A percentile compares a stretch with the other conserved stretches of the same genome.
phyloP scores from a whole-genome alignment of 441 rosid species.

The Brassica balearica region DNA sequence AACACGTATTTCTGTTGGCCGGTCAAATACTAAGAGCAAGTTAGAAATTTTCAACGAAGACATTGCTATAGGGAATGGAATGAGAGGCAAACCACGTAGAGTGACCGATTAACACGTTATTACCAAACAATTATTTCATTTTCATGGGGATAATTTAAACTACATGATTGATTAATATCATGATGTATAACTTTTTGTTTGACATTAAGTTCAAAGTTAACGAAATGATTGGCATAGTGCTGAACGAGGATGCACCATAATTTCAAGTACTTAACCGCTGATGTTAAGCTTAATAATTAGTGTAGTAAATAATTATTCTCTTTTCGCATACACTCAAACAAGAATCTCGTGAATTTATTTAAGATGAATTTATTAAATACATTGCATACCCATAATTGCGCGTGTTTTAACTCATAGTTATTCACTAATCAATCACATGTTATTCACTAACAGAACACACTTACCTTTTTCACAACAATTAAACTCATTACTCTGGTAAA shows the following conservation, averaged over 20 bases:
- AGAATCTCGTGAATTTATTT: slow-evolving; percentile 41
- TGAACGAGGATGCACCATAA: neutral
- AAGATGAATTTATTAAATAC: slow-evolving; percentile 11
- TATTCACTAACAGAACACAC: neutral
- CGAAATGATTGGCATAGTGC: slow-evolving; percentile 25
- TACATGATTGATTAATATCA: slow-evolving; percentile 31
- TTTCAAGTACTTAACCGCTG: neutral
- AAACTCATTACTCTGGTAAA: slow-evolving; percentile 27
- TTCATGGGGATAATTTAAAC: slow-evolving; percentile 25
- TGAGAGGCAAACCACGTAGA: slow-evolving; percentile 47
- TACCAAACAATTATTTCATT: slow-evolving; percentile 23
- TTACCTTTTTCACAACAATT: slow-evolving; percentile 13
- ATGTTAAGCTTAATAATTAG: neutral
- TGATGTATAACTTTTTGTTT: slow-evolving; percentile 25
- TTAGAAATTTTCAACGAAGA: slow-evolving; percentile 39
- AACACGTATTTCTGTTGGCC: slow-evolving; percentile 33
- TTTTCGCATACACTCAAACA: slow-evolving; percentile 14
- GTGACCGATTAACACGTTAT: slow-evolving; percentile 45
- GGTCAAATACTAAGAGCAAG: slow-evolving; percentile 35
- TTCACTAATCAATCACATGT: slow-evolving; percentile 12
- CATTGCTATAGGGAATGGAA: slow-evolving; percentile 18
- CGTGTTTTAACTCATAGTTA: neutral
- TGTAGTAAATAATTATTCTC: neutral
- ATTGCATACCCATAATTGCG: slow-evolving; percentile 32
- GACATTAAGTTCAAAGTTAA: slow-evolving; percentile 24